These are phyloP conservation scores for Hypoxylon rickii DNA, from an alignment of 495 filamentous ascomycete genomes.

Conservation along the genomic window DNA sequence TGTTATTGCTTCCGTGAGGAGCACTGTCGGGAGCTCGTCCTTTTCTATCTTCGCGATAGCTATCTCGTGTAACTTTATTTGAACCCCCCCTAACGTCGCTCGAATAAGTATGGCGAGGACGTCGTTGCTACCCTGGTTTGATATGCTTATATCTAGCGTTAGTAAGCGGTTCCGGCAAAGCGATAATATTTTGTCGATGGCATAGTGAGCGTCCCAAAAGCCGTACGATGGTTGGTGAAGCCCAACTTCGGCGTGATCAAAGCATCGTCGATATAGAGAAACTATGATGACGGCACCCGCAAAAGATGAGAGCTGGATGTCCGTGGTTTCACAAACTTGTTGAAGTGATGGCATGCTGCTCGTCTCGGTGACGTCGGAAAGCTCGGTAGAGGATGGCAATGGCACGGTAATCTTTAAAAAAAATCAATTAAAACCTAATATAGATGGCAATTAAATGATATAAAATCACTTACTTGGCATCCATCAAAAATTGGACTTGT, in stretches of 20 bases:
- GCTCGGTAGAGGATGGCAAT: background rate
- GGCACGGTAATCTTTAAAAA: background rate
- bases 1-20: constrained; percentile 1
- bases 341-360: background rate
- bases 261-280: background rate
- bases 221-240: background rate
- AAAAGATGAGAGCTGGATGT: background rate
- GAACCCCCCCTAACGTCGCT: background rate
- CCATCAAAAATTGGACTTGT: background rate
- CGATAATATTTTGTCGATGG: background rate
- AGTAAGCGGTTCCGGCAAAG: background rate
- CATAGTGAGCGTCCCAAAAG: constrained; percentile 3
- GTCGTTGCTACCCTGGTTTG: background rate
- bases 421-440: background rate
- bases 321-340: background rate
- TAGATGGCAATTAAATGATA: background rate
- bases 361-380: background rate
- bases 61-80: constrained; percentile 3
- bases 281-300: background rate
- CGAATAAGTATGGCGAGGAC: constrained; percentile 2
- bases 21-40: constrained; percentile 1
- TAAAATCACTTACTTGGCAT: background rate
- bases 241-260: background rate
- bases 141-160: background rate
- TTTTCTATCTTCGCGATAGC: background rate